phyloP scores from a whole-genome alignment of 208 protist genomes.

The Herpetomonas tarakana region DNA sequence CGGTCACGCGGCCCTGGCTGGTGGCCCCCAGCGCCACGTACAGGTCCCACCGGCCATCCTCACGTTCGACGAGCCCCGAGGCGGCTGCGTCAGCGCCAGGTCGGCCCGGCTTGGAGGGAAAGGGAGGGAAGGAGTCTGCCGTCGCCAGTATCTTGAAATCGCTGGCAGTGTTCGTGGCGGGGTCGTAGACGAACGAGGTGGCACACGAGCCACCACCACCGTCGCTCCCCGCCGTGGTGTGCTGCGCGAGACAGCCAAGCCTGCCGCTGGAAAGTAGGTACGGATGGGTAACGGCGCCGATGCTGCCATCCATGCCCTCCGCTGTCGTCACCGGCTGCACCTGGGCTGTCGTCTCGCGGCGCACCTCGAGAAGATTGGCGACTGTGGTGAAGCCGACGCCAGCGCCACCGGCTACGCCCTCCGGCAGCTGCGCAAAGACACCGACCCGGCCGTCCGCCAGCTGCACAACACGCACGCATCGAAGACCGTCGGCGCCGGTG shows the following conservation, averaged over 20 bases:
- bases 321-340: not conserved
- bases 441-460: slow-evolving; percentile 1
- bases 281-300: not conserved
- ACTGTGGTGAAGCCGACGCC: not conserved
- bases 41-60: not conserved
- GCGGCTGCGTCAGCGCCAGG: too few relatives aligned
- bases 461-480: slow-evolving; percentile 1
- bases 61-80: not conserved
- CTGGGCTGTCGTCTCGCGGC: not conserved
- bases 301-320: not conserved
- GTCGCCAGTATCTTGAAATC: not conserved
- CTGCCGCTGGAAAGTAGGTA: not conserved
- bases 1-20: not conserved
- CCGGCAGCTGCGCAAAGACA: slow-evolving; percentile 1
- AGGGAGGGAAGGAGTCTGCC: not conserved
- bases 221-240: not conserved
- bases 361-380: not conserved
- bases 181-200: slow-evolving; percentile 5
- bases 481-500: slow-evolving; percentile 6
- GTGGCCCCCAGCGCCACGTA: not conserved
- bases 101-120: not conserved
- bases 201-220: not conserved
- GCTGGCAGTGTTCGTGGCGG: not conserved
- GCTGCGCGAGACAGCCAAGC: slow-evolving; percentile 1
- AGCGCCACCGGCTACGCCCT: not conserved